A percentile compares a stretch with the other conserved stretches of the same genome.
These are phyloP conservation scores for Peronospora destructor DNA, from an alignment of 352 stramenopile species.

Conservation along the genomic window DNA sequence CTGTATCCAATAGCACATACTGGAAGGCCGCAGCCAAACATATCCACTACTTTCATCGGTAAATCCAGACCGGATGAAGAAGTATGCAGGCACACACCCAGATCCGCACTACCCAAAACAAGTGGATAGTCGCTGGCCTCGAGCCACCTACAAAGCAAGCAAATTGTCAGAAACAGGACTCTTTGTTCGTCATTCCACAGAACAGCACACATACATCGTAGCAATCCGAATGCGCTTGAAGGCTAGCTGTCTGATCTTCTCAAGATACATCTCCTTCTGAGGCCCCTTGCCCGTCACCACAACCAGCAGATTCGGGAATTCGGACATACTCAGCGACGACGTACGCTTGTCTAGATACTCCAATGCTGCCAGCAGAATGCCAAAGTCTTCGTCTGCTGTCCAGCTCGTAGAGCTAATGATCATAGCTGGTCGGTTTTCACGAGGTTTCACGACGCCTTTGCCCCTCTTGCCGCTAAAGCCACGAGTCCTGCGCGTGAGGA, in stretches of 20 bases:
- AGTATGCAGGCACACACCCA: slow-evolving; percentile 98
- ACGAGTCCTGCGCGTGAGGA: slow-evolving; percentile 44
- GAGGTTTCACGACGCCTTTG: slow-evolving; percentile 23
- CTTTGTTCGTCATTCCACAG: not conserved
- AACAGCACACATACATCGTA: slow-evolving; percentile 54
- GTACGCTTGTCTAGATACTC: slow-evolving; percentile 59
- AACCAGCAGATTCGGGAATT: slow-evolving; percentile 84
- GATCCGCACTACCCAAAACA: slow-evolving; percentile 90
- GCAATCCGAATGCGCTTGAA: slow-evolving; percentile 78
- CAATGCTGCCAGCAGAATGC: slow-evolving; percentile 92
- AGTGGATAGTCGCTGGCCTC: slow-evolving; percentile 95
- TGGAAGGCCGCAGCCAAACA: slow-evolving; percentile 96
- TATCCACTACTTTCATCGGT: slow-evolving; percentile 99
- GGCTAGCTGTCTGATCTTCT: slow-evolving; percentile 60
- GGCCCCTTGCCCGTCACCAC: slow-evolving; percentile 98
- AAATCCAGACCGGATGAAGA: slow-evolving; percentile 97
- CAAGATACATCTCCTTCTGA: slow-evolving; percentile 88
- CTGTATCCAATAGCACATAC: slow-evolving; percentile 94
- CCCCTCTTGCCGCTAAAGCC: slow-evolving; percentile 26
- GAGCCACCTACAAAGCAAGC: slow-evolving; percentile 79
- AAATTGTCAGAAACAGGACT: not conserved
- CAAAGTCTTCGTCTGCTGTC: slow-evolving; percentile 99
- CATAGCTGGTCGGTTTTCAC: slow-evolving; percentile 55
- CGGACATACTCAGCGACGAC: slow-evolving; percentile 22
- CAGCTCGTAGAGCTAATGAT: slow-evolving; percentile 95